phyloP scores from a whole-genome alignment of 208 protist genomes.

The Crithidia sp. region DNA sequence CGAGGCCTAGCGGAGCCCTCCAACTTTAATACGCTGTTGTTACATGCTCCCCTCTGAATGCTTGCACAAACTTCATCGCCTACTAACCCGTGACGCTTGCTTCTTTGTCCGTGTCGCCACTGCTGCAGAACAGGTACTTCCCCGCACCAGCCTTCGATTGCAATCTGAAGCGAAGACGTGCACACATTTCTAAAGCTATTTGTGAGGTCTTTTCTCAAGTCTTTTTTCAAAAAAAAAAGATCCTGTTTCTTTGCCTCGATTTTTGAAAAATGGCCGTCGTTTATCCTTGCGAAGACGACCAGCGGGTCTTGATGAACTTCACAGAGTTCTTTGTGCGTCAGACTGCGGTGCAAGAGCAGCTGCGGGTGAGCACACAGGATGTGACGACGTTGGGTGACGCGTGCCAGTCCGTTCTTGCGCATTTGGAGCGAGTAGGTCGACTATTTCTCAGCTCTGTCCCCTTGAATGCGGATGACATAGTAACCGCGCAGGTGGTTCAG shows the following conservation, averaged over 20 bases:
- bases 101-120: not conserved
- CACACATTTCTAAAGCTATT: no score
- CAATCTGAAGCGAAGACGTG: no score
- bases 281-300: conserved; percentile 37
- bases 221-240: no score
- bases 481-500: conserved; percentile 3
- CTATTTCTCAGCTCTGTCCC: conserved; percentile 36
- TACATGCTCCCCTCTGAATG: no score
- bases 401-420: conserved; percentile 29
- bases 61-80: no score
- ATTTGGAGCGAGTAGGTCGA: conserved; percentile 23
- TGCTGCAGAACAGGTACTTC: no score
- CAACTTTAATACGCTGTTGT: no score
- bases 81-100: not conserved
- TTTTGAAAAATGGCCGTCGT: conserved; percentile 21
- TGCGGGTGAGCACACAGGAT: conserved; percentile 23
- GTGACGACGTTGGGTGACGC: conserved; percentile 23
- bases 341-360: conserved; percentile 11
- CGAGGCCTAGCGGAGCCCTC: no score
- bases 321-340: conserved; percentile 32
- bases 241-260: not conserved
- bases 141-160: no score
- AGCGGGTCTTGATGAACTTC: conserved; percentile 23
- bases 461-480: conserved; percentile 12
- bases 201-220: no score